Evolutionary conservation across 2,329 filamentous ascomycete genomes (phyloP), one percentile per base, ranked within the genome.

Genomic region (Pseudocercospora fijiensis): DNA sequence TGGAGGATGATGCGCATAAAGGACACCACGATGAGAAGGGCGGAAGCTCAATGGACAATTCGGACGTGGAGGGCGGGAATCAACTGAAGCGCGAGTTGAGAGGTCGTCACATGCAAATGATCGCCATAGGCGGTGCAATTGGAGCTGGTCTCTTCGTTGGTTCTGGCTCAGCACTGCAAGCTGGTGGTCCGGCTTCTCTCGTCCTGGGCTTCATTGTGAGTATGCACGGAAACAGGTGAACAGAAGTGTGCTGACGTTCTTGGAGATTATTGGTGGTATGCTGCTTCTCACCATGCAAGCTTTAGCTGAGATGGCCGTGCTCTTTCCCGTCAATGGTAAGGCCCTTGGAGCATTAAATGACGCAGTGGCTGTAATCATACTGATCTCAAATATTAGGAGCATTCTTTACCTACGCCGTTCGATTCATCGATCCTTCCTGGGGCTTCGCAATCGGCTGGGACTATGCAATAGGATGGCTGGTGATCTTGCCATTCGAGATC

Each of bases 201-300:
- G 59, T 75, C 22, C 71, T 75, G 37, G 68, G 61, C 57, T 75
- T 74, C 57, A 53, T 53, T 16, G 49, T 53, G 5, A 53, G 49
- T 28, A 18, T 26, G 7, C 26, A 28, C 16, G 49, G 22, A 53
- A 10, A 53, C 16, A 30, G 20, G 10, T 4, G 49, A 13, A 30
- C 16, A n/a, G 4, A 26, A 7, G 8, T 4, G 16, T 28, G 24
- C 49, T 53, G 18, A 49, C 1, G 18, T 30, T 18, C 6, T 41
- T 62, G 27, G 57, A 52, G 53, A 62, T 71, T 30, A 70, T 71
- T 24, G 71, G 71, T 18, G 84, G 86, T 72, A 96, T 97, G 92
- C 79, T 97, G 68, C 97, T 92, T 78, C 95, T 90, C 76, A 96
- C 92, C 1, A 90, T 96, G 30, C 93, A 97, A 74, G 92, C 92